Evolutionary conservation across 164 flowering plant genomes (phyloP).

Genomic region (Magnolia kwangsiensis): DNA sequence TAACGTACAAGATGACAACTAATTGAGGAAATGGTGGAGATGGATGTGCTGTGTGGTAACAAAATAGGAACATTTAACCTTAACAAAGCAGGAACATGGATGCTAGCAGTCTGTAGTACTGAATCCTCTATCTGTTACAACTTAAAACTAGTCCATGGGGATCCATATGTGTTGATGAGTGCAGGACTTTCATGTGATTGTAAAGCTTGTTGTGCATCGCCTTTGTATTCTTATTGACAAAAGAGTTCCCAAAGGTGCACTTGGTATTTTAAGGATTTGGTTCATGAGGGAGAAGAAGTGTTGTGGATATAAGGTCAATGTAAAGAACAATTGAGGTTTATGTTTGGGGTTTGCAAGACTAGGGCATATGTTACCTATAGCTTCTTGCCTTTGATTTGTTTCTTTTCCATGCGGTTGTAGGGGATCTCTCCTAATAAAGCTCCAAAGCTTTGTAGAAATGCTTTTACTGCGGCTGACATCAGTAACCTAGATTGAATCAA

Average conservation of each 20-base stretch:
- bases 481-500: slow-evolving; percentile 18
- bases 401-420: slow-evolving; percentile 25
- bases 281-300: slow-evolving; percentile 38
- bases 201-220: too few species aligned
- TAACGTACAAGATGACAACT: slow-evolving; percentile 82
- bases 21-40: slow-evolving; percentile 82
- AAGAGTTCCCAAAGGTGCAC: too few species aligned
- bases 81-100: slow-evolving; percentile 28
- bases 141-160: too few species aligned
- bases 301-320: slow-evolving; percentile 62
- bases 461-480: slow-evolving; percentile 67
- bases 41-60: slow-evolving; percentile 85
- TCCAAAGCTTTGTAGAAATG: slow-evolving; percentile 70
- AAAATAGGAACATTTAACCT: slow-evolving; percentile 75
- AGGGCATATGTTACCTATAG: neutral
- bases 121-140: too few species aligned
- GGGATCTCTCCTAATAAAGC: slow-evolving; percentile 29
- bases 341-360: neutral
- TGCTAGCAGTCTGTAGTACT: too few species aligned
- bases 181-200: too few species aligned
- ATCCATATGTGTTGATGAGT: too few species aligned
- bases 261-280: too few species aligned
- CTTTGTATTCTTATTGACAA: too few species aligned
- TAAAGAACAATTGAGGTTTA: slow-evolving; percentile 18
- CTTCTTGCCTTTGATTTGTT: neutral